Percentiles rank a stretch among this genome's conserved stretches.
Evolutionary conservation across 2,329 filamentous ascomycete species (phyloP).

Genomic region (Talaromyces sp.): DNA sequence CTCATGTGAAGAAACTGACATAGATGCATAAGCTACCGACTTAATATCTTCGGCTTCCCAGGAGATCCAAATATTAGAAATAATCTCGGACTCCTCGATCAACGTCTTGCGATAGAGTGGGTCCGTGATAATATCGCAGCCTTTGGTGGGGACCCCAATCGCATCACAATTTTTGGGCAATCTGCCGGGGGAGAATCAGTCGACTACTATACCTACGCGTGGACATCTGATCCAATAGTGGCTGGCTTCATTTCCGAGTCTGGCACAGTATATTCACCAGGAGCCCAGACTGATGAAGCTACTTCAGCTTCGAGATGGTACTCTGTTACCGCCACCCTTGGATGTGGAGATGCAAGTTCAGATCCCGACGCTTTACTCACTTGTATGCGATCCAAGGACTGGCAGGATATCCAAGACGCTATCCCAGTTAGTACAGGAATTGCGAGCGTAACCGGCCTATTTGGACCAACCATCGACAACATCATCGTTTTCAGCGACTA

Average conservation of each 20-base stretch:
- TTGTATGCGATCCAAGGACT: conserved; percentile 14
- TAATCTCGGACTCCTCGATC: conserved; percentile 71
- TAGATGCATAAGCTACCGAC: not conserved
- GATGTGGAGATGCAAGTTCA: conserved; percentile 6
- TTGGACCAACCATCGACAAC: conserved; percentile 12
- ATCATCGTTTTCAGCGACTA: conserved; percentile 10
- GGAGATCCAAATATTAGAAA: conserved; percentile 9
- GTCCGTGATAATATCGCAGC: conserved; percentile 70
- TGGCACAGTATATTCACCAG: conserved; percentile 5
- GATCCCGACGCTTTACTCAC: not conserved
- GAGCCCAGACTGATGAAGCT: not conserved
- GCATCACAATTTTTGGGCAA: conserved; percentile 78
- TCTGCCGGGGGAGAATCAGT: conserved; percentile 63
- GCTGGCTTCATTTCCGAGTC: conserved; percentile 13
- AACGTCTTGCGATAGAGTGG: conserved; percentile 71
- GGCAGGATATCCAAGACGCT: not conserved
- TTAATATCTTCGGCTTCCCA: conserved; percentile 12
- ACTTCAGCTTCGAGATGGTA: conserved; percentile 7
- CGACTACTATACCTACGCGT: conserved; percentile 13
- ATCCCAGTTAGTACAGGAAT: not conserved
- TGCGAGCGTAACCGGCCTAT: not conserved
- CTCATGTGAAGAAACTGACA: not conserved
- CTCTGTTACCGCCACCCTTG: conserved; percentile 4
- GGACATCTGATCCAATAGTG: conserved; percentile 11
- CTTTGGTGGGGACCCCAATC: conserved; percentile 76